Base-by-base conservation (phyloP, 2,329 filamentous ascomycete genomes). In the Fusarium torulosum region DNA sequence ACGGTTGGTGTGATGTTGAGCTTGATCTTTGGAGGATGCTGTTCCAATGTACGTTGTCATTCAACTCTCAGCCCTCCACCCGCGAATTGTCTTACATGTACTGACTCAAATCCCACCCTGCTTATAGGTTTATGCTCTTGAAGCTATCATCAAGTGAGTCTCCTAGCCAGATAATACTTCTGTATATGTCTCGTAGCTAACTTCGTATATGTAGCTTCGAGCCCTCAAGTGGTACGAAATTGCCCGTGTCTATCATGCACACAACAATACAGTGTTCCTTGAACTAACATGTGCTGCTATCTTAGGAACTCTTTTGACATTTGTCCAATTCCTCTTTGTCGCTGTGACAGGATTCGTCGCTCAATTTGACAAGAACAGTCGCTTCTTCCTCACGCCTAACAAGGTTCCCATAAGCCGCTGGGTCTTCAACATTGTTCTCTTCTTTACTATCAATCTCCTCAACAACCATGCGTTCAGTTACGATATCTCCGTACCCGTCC, bases 401-500 rank as follows among this genome's bases (percentile, higher is more conserved):
- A 89, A 88, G 51, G 93, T 98, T 6, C 96, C 96, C 0, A 83
- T 98, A 54, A 85, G 85, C 46, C 91, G 93, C 76, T 98, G 96
- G 94, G 76, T 92, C 49, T 84, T 95, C 74, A 97, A 97, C 76
- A 97, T 97, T 41, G 82, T 91, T 6, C 87, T 97, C 71, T 98
- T 98, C 80, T 96, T 97, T 77, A 87, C 87, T 65, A 96, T 99
- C 80, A 99, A 98, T 74, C 88, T 98, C 59, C 82, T 99, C 75
- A 99, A 99, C 81, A 99, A 99, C 74, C 95, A 95, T 83, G 96
- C 95, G 8, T 99, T 99, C 78, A 94, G 93, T 66, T 99, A 97
- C 81, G 90, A 94, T 72, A 98, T 99, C 57, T 97, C 94, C 8
- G 93, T 99, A 0, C 96, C 96, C 2, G 89, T 99, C 47, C 96